These are phyloP conservation scores for Daldinia caldariorum DNA, from an alignment of 495 filamentous ascomycete species.

Conservation along the genomic window DNA sequence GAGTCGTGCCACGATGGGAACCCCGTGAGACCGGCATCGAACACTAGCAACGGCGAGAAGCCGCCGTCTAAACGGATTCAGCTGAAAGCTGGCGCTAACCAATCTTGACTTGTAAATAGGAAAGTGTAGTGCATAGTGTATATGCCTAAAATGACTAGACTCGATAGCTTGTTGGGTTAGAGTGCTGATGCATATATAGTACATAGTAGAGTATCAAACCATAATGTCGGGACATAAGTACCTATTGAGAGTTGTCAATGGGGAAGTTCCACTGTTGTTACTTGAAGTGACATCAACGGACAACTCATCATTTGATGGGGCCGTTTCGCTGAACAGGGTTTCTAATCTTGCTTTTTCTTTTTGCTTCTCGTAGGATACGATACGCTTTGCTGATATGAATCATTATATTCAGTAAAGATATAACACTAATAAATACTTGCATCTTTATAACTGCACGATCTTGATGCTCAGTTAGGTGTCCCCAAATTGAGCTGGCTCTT, in stretches of 20 bases:
- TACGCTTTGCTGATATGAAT: not conserved
- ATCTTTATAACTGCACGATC: not conserved
- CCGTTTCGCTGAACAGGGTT: not conserved
- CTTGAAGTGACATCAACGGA: slow-evolving; percentile 25
- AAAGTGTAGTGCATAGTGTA: not conserved
- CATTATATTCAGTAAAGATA: not conserved
- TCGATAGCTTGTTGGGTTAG: slow-evolving; percentile 14
- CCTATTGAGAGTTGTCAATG: slow-evolving; percentile 3
- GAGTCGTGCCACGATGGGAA: slow-evolving; percentile 2
- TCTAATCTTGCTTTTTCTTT: slow-evolving; percentile 20
- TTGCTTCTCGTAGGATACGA: not conserved
- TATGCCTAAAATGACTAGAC: slow-evolving; percentile 3
- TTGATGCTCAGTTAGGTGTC: not conserved
- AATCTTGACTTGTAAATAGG: slow-evolving; percentile 1
- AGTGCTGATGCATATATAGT: slow-evolving; percentile 1
- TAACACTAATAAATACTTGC: not conserved
- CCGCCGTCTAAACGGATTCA: slow-evolving; percentile 7
- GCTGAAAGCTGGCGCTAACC: slow-evolving; percentile 13
- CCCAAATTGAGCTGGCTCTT: slow-evolving; percentile 19
- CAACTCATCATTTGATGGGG: not conserved
- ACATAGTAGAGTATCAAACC: not conserved
- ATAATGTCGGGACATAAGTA: slow-evolving; percentile 20
- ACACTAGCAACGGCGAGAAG: slow-evolving; percentile 31
- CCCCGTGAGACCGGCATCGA: slow-evolving; percentile 11
- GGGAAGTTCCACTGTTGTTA: slow-evolving; percentile 2